Conservation (phyloP, 495 filamentous ascomycete genomes). For the Pyrenopolyporus hunteri region DNA sequence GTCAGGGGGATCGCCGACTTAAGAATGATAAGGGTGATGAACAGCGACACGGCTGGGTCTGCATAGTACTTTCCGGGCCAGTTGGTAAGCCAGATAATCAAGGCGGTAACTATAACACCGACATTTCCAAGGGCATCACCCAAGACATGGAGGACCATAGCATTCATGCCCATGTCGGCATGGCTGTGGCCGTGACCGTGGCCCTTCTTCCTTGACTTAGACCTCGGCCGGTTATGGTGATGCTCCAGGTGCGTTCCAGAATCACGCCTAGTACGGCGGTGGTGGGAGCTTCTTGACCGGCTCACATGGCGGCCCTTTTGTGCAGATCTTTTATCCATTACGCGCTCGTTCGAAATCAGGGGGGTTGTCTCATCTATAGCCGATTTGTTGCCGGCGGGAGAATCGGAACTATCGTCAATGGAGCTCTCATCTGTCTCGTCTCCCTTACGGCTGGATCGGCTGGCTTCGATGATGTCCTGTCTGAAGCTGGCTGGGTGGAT, state of each 20-base stretch:
- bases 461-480: constrained; percentile 86
- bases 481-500: constrained; percentile 90
- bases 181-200: constrained; percentile 73
- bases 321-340: constrained; percentile 28
- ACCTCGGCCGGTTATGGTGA: constrained; percentile 80
- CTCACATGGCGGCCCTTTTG: constrained; percentile 19
- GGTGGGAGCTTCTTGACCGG: constrained; percentile 30
- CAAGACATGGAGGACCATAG: constrained; percentile 94
- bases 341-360: constrained; percentile 41
- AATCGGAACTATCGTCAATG: constrained; percentile 59
- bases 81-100: constrained; percentile 87
- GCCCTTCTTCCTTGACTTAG: constrained; percentile 57
- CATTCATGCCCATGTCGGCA: constrained; percentile 94
- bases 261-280: constrained; percentile 41
- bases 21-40: constrained; percentile 96
- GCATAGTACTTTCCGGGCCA: constrained; percentile 71
- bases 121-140: constrained; percentile 97
- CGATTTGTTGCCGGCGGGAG: constrained; percentile 56
- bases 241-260: constrained; percentile 65
- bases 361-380: constrained; percentile 55
- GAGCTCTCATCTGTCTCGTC: constrained; percentile 57
- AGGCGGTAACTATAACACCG: constrained; percentile 90
- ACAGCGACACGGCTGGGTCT: constrained; percentile 90
- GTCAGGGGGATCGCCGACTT: constrained; percentile 89
- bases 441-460: constrained; percentile 56